These are phyloP conservation scores for Arabidopsis hybrid DNA, from an alignment of 441 rosid species.

Conservation along the genomic window DNA sequence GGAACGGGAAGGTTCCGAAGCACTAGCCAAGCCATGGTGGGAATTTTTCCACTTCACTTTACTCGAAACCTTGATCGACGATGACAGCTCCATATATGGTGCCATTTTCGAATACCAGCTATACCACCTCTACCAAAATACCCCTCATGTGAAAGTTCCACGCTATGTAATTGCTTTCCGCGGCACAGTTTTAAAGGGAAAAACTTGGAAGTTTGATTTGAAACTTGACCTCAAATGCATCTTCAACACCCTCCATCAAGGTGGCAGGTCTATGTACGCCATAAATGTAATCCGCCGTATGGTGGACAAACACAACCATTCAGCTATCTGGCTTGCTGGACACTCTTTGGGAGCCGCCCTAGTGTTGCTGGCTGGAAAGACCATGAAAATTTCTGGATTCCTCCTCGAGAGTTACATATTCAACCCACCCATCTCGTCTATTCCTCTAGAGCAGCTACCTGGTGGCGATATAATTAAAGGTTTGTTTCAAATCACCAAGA, in stretches of 20 bases:
- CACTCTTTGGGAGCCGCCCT: constrained; percentile 61
- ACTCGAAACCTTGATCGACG: constrained; percentile 37
- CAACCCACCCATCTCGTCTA: constrained; percentile 54
- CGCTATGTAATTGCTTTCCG: constrained; percentile 55
- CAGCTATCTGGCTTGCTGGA: constrained; percentile 52
- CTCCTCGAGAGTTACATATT: constrained; percentile 49
- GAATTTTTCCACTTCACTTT: constrained; percentile 51
- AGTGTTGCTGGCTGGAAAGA: constrained; percentile 51
- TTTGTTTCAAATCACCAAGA: constrained; percentile 25
- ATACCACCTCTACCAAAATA: background rate
- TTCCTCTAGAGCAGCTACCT: constrained; percentile 41
- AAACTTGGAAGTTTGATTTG: constrained; percentile 33
- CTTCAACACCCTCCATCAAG: constrained; percentile 37
- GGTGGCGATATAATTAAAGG: constrained; percentile 26
- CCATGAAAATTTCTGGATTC: constrained; percentile 33
- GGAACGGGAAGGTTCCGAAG: constrained; percentile 34
- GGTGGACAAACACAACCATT: background rate
- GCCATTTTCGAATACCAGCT: constrained; percentile 47
- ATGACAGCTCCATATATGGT: constrained; percentile 51
- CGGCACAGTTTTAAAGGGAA: constrained; percentile 38
- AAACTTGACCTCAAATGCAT: constrained; percentile 27
- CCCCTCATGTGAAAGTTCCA: constrained; percentile 17
- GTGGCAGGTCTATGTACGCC: constrained; percentile 40
- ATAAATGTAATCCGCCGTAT: constrained; percentile 30
- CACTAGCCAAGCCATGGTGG: constrained; percentile 57